phyloP scores from a whole-genome alignment of 139 green algal genomes.

The Chlorella sp. region DNA sequence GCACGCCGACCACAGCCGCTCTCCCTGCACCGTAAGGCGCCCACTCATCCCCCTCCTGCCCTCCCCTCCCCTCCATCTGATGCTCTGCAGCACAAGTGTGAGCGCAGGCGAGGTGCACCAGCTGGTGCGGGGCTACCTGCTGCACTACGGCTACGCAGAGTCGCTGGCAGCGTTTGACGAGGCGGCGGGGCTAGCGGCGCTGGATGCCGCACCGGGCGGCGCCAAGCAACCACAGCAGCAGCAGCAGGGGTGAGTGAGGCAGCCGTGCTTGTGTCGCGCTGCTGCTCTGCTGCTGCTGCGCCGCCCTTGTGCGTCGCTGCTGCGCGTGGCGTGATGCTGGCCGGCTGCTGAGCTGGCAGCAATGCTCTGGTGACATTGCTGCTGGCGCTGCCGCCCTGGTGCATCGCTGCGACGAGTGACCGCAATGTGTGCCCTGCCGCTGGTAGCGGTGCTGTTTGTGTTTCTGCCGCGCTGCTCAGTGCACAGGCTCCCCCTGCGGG shows the following conservation, averaged over 20 bases:
- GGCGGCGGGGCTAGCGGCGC: constrained; percentile 45
- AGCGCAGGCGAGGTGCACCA: constrained; percentile 53
- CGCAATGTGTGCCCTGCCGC: no score
- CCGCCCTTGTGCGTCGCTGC: background rate
- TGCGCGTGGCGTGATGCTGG: background rate
- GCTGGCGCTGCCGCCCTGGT: no score
- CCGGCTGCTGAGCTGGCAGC: background rate
- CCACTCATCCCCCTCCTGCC: background rate
- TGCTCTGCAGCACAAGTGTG: constrained; percentile 46
- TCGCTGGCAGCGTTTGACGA: constrained; percentile 78
- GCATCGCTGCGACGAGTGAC: no score
- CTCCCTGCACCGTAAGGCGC: background rate
- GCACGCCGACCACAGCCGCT: no score
- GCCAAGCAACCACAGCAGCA: background rate
- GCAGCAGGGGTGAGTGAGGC: background rate
- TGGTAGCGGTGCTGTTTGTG: no score
- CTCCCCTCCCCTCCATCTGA: background rate
- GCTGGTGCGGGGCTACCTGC: constrained; percentile 86
- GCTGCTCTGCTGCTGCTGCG: background rate
- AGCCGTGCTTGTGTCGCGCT: background rate
- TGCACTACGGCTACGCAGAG: constrained; percentile 81
- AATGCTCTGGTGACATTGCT: background rate
- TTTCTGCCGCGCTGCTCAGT: no score
- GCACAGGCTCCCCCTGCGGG: no score
- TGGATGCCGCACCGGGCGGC: background rate